phyloP scores from a whole-genome alignment of 768 basidiomycete species.

The Botryobasidium botryosum region DNA sequence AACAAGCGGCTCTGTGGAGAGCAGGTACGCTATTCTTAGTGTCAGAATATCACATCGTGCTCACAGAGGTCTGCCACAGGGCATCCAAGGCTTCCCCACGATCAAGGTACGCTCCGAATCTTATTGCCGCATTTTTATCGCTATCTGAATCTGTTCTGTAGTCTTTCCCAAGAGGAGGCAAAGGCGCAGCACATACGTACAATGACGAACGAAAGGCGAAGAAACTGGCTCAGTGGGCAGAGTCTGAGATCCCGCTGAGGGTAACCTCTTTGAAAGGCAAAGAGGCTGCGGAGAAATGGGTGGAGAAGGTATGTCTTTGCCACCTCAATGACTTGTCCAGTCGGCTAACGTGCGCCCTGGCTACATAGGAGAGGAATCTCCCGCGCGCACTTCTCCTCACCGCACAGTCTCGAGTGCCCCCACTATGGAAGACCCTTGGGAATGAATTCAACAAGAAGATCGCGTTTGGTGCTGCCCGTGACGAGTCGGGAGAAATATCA shows the following conservation, averaged over 20 bases:
- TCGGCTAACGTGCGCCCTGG: background rate
- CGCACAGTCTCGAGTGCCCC: constrained; percentile 57
- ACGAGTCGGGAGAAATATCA: constrained; percentile 23
- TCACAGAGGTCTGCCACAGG: constrained; percentile 21
- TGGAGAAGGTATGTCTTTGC: constrained; percentile 39
- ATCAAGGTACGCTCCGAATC: constrained; percentile 41
- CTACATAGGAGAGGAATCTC: constrained; percentile 23
- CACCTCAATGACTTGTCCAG: background rate
- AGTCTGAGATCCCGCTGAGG: constrained; percentile 53
- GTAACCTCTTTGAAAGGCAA: constrained; percentile 36
- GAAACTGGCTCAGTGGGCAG: constrained; percentile 59
- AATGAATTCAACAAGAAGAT: constrained; percentile 53
- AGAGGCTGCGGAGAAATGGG: constrained; percentile 50
- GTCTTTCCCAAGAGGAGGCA: constrained; percentile 64
- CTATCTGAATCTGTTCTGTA: constrained; percentile 15
- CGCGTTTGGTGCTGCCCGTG: constrained; percentile 19
- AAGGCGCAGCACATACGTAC: constrained; percentile 44
- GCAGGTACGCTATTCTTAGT: constrained; percentile 29
- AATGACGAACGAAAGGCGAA: constrained; percentile 55
- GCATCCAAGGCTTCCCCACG: constrained; percentile 84
- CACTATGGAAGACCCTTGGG: constrained; percentile 65
- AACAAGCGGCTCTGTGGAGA: constrained; percentile 75
- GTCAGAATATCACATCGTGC: background rate
- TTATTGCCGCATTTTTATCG: background rate
- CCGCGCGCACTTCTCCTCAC: constrained; percentile 47